Evolutionary conservation across 306 rosid genomes (phyloP).

Genomic region (Canavalia ensiformis): DNA sequence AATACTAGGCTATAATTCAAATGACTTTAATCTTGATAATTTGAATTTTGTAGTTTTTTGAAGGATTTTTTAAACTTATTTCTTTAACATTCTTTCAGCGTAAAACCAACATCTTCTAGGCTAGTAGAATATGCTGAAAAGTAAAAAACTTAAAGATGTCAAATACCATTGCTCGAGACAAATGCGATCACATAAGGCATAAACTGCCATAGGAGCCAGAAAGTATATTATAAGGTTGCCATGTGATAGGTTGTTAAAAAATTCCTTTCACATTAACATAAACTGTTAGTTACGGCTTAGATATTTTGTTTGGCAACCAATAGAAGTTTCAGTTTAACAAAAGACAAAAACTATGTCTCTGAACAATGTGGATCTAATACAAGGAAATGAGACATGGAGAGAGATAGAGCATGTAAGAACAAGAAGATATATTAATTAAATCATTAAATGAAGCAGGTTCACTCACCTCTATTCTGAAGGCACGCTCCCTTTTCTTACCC

Average conservation of each 20-base stretch:
- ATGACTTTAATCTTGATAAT: background rate
- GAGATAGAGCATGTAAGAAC: slow-evolving; percentile 45
- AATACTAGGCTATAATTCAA: background rate
- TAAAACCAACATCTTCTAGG: background rate
- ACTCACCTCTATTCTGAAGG: slow-evolving; percentile 91
- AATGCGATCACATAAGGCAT: slow-evolving; percentile 14
- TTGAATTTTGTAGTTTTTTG: background rate
- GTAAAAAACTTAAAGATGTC: slow-evolving; percentile 2
- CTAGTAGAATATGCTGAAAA: slow-evolving; percentile 29
- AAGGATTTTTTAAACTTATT: background rate
- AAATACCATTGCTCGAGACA: slow-evolving; percentile 30
- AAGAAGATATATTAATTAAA: slow-evolving; percentile 30
- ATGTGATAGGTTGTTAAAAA: slow-evolving; percentile 25
- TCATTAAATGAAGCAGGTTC: slow-evolving; percentile 58
- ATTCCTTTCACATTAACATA: slow-evolving; percentile 37
- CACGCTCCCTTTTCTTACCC: slow-evolving; percentile 96
- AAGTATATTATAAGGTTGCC: slow-evolving; percentile 39
- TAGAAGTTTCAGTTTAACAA: slow-evolving; percentile 44
- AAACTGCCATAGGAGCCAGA: slow-evolving; percentile 2
- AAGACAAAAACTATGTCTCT: slow-evolving; percentile 58
- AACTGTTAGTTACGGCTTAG: slow-evolving; percentile 25
- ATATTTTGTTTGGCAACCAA: slow-evolving; percentile 32
- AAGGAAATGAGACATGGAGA: slow-evolving; percentile 36
- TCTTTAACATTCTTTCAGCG: slow-evolving; percentile 6
- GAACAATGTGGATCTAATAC: slow-evolving; percentile 36